Conservation (phyloP, 2,329 filamentous ascomycete species). For the Purpureocillium lavendulum region DNA sequence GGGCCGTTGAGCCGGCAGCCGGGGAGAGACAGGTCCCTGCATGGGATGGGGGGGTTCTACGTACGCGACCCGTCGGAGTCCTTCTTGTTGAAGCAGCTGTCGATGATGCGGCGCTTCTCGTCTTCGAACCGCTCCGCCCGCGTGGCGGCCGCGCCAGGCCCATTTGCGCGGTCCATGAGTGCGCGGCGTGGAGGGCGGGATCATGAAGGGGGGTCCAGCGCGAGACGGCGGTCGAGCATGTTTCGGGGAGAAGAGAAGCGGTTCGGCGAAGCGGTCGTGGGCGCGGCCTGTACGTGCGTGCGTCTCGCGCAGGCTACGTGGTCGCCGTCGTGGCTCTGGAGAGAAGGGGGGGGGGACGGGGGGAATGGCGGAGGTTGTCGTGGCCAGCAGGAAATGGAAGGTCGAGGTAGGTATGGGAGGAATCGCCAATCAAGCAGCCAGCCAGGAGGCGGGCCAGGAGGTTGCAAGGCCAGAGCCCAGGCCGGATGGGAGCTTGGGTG, state of each 20-base stretch:
- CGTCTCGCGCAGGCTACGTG: neutral
- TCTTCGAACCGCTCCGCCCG: conserved; percentile 86
- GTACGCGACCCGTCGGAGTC: conserved; percentile 79
- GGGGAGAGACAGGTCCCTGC: too few species aligned
- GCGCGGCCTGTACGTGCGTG: neutral
- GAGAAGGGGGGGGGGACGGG: too few species aligned
- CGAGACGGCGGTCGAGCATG: conserved; percentile 6
- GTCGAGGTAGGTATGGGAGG: too few species aligned
- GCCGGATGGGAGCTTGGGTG: too few species aligned
- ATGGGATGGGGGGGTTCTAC: too few species aligned
- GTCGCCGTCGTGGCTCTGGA: too few species aligned
- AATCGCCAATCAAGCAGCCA: too few species aligned
- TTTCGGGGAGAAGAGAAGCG: conserved; percentile 2
- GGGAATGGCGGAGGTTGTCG: neutral
- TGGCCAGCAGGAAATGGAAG: neutral
- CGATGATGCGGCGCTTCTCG: conserved; percentile 88
- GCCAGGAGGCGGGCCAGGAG: too few species aligned
- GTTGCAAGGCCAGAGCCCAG: too few species aligned
- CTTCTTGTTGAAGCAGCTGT: conserved; percentile 87
- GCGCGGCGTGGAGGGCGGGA: conserved; percentile 3
- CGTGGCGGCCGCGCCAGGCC: conserved; percentile 23
- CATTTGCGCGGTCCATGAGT: conserved; percentile 31
- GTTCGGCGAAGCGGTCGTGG: neutral
- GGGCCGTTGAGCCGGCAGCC: too few species aligned
- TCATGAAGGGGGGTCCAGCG: conserved; percentile 10